Evolutionary conservation across 768 basidiomycete species (phyloP).

Genomic region (Termitomyces sp.): DNA sequence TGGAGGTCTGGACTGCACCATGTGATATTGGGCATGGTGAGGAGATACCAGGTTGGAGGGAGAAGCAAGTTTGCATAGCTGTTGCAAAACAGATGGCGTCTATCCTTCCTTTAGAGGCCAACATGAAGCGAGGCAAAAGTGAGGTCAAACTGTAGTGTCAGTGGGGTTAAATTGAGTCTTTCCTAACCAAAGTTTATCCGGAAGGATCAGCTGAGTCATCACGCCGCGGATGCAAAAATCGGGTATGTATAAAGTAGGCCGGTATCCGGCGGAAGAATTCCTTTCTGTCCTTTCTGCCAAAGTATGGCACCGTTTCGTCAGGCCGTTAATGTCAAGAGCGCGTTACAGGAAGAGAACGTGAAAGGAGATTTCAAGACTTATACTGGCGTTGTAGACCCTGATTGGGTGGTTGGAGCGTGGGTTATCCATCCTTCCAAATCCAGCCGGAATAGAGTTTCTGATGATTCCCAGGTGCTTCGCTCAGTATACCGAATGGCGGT

Average conservation of each 20-base stretch:
- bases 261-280: background rate
- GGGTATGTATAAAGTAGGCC: background rate
- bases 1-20: conserved; percentile 67
- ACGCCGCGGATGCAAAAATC: background rate
- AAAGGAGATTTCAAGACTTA: conserved; percentile 18
- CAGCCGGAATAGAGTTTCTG: background rate
- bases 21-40: conserved; percentile 43
- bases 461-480: background rate
- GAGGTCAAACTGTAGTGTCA: conserved; percentile 16
- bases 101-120: conserved; percentile 37
- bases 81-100: conserved; percentile 59
- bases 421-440: conserved; percentile 15
- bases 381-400: conserved; percentile 36
- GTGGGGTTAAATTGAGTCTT: too few relatives aligned
- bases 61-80: conserved; percentile 56
- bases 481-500: conserved; percentile 55
- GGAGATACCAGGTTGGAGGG: conserved; percentile 45
- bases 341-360: conserved; percentile 3
- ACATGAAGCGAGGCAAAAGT: conserved; percentile 24
- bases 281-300: too few relatives aligned
- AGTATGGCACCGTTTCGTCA: conserved; percentile 35
- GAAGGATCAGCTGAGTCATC: background rate
- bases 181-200: background rate
- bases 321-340: conserved; percentile 23
- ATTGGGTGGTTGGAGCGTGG: conserved; percentile 42